A percentile compares a stretch with the other conserved stretches of the same genome.
These are phyloP conservation scores for Eucalyptus camaldulensis DNA, from an alignment of 345 rosid species.

Conservation along the genomic window DNA sequence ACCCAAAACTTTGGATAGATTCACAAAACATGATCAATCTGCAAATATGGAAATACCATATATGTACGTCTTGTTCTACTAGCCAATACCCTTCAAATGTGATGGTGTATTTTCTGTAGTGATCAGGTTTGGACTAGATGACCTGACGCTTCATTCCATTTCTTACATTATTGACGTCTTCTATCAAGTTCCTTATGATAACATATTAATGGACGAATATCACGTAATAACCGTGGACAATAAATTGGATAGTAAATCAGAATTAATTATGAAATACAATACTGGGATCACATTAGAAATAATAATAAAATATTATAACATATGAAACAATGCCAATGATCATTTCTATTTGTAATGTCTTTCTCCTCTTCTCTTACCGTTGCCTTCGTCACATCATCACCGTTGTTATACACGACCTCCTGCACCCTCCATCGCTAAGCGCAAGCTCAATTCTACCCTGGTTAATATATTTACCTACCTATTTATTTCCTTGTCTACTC, in stretches of 20 bases:
- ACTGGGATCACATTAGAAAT: too few relatives aligned
- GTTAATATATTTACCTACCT: neutral
- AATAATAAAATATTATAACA: too few relatives aligned
- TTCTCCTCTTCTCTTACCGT: neutral
- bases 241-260: too few relatives aligned
- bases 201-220: too few relatives aligned
- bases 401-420: neutral
- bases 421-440: neutral
- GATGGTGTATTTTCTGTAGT: too few relatives aligned
- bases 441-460: neutral
- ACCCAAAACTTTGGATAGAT: too few relatives aligned
- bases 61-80: fast-evolving
- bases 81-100: too few relatives aligned
- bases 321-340: too few relatives aligned
- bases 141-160: fast-evolving
- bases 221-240: fast-evolving
- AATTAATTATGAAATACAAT: too few relatives aligned
- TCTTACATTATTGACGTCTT: too few relatives aligned
- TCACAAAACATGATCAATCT: too few relatives aligned
- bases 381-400: neutral
- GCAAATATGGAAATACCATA: too few relatives aligned
- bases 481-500: neutral
- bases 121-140: fast-evolving
- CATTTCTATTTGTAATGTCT: neutral
- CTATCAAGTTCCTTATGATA: fast-evolving